Evolutionary conservation across 2,329 filamentous ascomycete genomes (phyloP).

Genomic region (Phaeophleospora eucalypticola): DNA sequence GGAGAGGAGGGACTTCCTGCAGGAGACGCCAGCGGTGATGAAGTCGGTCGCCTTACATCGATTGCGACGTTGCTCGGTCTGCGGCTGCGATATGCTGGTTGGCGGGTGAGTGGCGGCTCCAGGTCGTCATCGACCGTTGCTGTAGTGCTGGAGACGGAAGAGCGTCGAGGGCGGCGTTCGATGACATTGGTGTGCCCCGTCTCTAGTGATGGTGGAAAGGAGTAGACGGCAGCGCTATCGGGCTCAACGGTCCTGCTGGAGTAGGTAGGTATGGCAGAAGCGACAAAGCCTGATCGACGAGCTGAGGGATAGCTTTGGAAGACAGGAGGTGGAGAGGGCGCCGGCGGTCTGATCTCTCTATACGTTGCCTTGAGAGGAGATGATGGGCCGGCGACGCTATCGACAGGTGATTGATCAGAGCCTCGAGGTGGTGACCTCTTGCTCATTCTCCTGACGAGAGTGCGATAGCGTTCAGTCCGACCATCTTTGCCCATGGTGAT

Average conservation of each 20-base stretch:
- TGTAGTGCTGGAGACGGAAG: conserved; percentile 2
- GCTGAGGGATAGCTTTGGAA: conserved; percentile 3
- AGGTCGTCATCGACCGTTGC: not conserved
- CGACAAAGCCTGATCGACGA: conserved; percentile 6
- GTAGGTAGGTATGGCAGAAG: conserved; percentile 6
- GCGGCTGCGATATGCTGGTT: not conserved
- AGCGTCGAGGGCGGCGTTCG: too few relatives aligned
- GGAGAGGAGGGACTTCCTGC: not conserved
- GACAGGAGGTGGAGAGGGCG: conserved; percentile 18
- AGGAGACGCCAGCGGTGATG: not conserved
- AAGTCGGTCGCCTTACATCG: not conserved
- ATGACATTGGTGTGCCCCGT: conserved; percentile 18
- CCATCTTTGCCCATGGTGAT: conserved; percentile 24
- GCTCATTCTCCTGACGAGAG: conserved; percentile 17
- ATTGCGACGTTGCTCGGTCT: not conserved
- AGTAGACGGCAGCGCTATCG: conserved; percentile 27
- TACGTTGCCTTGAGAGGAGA: conserved; percentile 9
- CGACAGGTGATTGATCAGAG: conserved; percentile 16
- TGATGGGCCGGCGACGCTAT: conserved; percentile 17
- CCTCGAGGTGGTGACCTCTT: conserved; percentile 18
- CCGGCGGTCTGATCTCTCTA: conserved; percentile 13
- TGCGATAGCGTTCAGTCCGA: conserved; percentile 20
- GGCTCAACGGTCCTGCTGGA: conserved; percentile 12
- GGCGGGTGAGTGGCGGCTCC: not conserved
- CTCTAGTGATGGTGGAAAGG: conserved; percentile 17